Conservation (phyloP, 345 rosid species). For the Dipteronia sinensis region DNA sequence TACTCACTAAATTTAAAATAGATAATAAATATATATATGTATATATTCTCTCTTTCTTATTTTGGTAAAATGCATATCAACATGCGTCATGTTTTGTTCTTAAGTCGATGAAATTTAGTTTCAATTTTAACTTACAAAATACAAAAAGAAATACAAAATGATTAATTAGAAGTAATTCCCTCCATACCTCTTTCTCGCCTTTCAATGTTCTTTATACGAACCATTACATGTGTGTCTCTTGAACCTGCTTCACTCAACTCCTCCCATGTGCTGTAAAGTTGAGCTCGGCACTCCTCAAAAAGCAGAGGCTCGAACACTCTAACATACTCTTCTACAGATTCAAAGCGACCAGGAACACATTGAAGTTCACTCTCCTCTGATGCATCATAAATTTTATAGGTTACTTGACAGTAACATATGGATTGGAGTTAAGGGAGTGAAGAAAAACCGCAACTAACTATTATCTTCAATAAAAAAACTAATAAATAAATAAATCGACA, state of each 20-base stretch:
- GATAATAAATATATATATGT: no score
- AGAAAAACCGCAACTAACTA: neutral
- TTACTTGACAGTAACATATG: neutral
- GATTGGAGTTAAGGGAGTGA: neutral
- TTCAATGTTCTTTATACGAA: conserved; percentile 79
- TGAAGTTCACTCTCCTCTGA: conserved; percentile 91
- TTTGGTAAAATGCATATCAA: neutral
- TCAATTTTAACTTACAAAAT: neutral
- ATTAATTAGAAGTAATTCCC: neutral
- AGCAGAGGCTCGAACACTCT: conserved; percentile 98
- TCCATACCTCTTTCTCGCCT: conserved; percentile 96
- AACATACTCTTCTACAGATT: conserved; percentile 84
- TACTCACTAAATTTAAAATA: neutral
- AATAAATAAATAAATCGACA: neutral
- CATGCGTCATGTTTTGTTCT: neutral
- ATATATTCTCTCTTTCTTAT: neutral
- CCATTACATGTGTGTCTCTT: conserved; percentile 63
- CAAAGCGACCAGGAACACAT: conserved; percentile 89
- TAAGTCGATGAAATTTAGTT: neutral
- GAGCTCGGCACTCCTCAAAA: conserved; percentile 99
- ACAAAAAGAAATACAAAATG: neutral
- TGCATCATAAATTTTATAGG: conserved; percentile 24
- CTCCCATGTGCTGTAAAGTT: conserved; percentile 95
- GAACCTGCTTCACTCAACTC: conserved; percentile 69
- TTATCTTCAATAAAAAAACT: neutral